phyloP scores from a whole-genome alignment of 208 protist species.

The Crithidia mellificae region DNA sequence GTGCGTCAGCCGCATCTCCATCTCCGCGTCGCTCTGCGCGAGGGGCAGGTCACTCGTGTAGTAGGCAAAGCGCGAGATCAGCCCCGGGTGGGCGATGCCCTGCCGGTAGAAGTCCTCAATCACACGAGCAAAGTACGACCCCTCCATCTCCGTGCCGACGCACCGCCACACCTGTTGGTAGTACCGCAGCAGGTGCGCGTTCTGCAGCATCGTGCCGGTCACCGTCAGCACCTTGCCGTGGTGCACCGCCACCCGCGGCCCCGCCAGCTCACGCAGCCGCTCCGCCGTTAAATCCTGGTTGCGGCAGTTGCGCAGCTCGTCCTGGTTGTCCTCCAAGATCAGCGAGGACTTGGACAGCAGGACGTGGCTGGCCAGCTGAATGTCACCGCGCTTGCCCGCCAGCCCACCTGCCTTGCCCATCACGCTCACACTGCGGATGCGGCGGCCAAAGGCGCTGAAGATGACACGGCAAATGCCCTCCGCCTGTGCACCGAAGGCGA shows the following conservation, averaged over 20 bases:
- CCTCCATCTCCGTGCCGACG: constrained; percentile 90
- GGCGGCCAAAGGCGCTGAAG: constrained; percentile 78
- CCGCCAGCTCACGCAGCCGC: constrained; percentile 59
- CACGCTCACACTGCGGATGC: constrained; percentile 85
- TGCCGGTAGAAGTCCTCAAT: constrained; percentile 84
- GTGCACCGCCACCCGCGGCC: constrained; percentile 54
- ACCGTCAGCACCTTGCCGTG: constrained; percentile 83
- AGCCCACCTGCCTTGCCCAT: constrained; percentile 90
- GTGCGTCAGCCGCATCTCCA: constrained; percentile 38
- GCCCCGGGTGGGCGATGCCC: constrained; percentile 61
- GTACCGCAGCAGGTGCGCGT: constrained; percentile 75
- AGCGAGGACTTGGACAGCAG: constrained; percentile 84
- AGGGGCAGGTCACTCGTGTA: constrained; percentile 89
- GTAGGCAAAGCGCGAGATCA: constrained; percentile 84
- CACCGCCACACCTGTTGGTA: constrained; percentile 85
- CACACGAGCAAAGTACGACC: constrained; percentile 84
- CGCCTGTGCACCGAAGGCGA: constrained; percentile 90
- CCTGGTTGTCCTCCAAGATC: constrained; percentile 82
- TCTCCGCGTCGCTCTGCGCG: constrained; percentile 49
- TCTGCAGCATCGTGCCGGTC: constrained; percentile 88
- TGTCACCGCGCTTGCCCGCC: constrained; percentile 86
- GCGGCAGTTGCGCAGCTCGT: constrained; percentile 81
- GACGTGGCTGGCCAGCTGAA: constrained; percentile 85
- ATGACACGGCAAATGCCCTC: constrained; percentile 78
- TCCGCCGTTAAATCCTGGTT: constrained; percentile 70